Evolutionary conservation across 2,329 filamentous ascomycete species (phyloP), one percentile per base, ranked within the genome.

Genomic region (Thielaviopsis populi): DNA sequence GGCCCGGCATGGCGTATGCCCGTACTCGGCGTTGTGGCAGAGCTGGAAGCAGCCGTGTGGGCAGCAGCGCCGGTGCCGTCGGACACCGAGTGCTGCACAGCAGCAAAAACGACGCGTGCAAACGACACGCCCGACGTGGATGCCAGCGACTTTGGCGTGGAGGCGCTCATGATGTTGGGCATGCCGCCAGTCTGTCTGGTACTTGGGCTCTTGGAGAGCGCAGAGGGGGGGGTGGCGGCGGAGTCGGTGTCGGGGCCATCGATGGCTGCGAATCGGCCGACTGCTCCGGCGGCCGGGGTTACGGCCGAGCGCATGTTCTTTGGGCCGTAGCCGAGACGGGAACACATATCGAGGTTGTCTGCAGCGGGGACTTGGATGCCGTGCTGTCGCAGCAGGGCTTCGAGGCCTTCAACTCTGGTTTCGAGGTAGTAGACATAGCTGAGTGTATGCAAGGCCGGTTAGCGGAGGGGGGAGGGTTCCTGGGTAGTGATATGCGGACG

Each of bases 371-470:
- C 94, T 15, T 84, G 68, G 65, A 96, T 83, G 54, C 81, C 80
- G 70, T 91, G 84, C 40, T 83, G 78, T 53, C 78, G 77, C 60
- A 97, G 80, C 43, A 94, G 76, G 41, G 80, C 80, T 74, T 97
- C 92, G 37, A 97, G 83, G 74, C 94, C 89, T 67, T 85, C 82
- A 63, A 96, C 83, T 66, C 92, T 82, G 33, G 87, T 89, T 74
- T 97, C 92, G 66, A 97, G 85, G 72, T 96, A 97, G 75, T 88
- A 96, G 59, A 97, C 90, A 77, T 97, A 97, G 74, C 87, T 89
- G 68, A 53, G 66, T 64, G 42, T 1, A 37, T 30, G 5, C 19
- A 8, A 19, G 22, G 7, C 53, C 37, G 33, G 64, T 65, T 60
- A 65, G 60, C 61, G 6, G 27, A n/a, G n/a, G n/a, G 19, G 27